Base-by-base conservation (phyloP, 1,284 basidiomycete genomes). In the Pisolithus thermaeus region DNA sequence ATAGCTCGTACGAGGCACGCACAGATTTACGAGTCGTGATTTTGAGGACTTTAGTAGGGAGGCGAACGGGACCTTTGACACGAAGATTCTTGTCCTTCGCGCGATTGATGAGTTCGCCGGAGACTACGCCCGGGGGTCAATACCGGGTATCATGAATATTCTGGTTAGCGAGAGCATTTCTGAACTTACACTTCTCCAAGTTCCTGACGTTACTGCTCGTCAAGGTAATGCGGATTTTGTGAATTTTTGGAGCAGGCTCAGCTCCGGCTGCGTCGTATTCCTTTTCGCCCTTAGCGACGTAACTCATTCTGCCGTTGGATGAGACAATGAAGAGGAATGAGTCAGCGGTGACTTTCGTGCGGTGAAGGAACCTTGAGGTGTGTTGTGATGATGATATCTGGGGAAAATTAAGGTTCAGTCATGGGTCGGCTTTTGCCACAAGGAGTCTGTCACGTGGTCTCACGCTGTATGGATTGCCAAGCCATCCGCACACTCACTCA, bases 21-120 rank as follows among this genome's bases (percentile, higher is more conserved):
- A 92, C 92, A 61, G 93, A 94, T 76, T 97, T 97, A 70, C 97
- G 92, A 76, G 94, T 98, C 73, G 95, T 97, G 81, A 98, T 95
- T 75, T 92, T 92, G 67, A 99, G 85, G 67, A 92, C 87, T 81
- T 98, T 99, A 74, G 97, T 99, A 59, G 97, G 97, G 65, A 99
- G 91, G 64, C 97, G 91, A 66, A 99, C 95, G 61, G 97, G 97
- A 60, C 97, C 97, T 80, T 97, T 98, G 75, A 99, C 96, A 60
- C 90, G 92, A 69, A 99, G 92, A 75, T 98, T 92, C 81, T 97
- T 96, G 84, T 99, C 97, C 83, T 99, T 99, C 64, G 97, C 96
- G 60, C 97, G 88, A 83, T 94, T 93, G 75, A 99, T 90, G 70
- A 99, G 83, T 75, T 99, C 97, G 58, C 76, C 75, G 64, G 92